These are phyloP conservation scores for Amborella trichopoda DNA, from an alignment of 164 flowering plant genomes.

Conservation along the genomic window DNA sequence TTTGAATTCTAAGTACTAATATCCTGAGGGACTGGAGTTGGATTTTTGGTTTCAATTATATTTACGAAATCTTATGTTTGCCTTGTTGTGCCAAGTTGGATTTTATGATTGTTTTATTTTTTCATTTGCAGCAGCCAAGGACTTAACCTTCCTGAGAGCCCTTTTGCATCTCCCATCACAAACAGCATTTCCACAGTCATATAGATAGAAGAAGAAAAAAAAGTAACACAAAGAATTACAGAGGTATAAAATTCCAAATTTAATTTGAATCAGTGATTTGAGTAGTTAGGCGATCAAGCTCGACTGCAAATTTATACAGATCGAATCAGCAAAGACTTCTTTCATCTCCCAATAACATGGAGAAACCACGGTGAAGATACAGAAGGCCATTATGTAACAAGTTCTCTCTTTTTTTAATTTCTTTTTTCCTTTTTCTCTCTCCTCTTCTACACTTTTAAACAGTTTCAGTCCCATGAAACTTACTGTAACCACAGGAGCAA, in stretches of 20 bases:
- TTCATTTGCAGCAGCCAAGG: conserved; percentile 24
- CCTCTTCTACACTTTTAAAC: no score
- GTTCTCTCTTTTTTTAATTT: no score
- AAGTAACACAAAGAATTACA: conserved; percentile 12
- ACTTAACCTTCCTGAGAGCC: conserved; percentile 57
- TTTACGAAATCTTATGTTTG: neutral
- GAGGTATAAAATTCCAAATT: conserved; percentile 4
- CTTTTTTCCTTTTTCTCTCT: no score
- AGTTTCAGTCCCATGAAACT: no score
- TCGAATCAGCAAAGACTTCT: conserved; percentile 6
- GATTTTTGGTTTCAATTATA: neutral
- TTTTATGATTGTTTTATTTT: neutral
- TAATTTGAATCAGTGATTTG: neutral
- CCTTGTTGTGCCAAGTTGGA: neutral
- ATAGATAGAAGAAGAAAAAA: conserved; percentile 23
- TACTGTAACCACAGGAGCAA: conserved; percentile 8
- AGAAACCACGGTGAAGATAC: conserved; percentile 16
- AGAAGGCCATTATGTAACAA: conserved; percentile 19
- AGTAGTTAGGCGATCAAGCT: conserved; percentile 3
- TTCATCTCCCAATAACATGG: conserved; percentile 7
- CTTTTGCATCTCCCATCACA: conserved; percentile 42
- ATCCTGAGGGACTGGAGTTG: neutral
- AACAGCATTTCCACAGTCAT: conserved; percentile 35
- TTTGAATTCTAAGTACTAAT: conserved; percentile 1
- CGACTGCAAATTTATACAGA: conserved; percentile 20